These are phyloP conservation scores for Dendrobium nobile DNA, from an alignment of 106 monocot species.

Conservation along the genomic window DNA sequence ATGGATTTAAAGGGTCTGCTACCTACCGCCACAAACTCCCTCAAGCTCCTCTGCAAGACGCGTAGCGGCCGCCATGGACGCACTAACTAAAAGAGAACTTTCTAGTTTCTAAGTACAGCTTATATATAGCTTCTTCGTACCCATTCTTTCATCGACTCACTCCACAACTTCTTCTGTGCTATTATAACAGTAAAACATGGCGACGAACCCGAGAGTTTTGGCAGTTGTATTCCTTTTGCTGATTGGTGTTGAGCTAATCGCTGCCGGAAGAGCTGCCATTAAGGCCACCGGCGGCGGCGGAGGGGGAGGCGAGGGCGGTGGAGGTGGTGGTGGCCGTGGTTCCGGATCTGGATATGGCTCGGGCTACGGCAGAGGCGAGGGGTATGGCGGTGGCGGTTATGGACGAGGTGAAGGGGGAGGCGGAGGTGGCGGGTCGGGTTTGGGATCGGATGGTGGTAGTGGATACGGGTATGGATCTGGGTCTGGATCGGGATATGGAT, in stretches of 20 bases:
- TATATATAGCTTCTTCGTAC: background rate
- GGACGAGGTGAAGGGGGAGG: conserved; percentile 38
- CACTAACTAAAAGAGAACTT: background rate
- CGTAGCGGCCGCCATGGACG: background rate
- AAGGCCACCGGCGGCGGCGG: background rate
- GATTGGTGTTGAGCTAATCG: conserved; percentile 18
- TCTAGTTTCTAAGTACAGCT: background rate
- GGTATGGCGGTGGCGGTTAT: conserved; percentile 13
- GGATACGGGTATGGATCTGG: conserved; percentile 12
- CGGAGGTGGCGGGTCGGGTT: background rate
- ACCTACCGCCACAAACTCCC: background rate
- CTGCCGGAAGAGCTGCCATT: conserved; percentile 27
- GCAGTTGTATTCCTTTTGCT: conserved; percentile 16
- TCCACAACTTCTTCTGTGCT: background rate
- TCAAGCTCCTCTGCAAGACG: background rate
- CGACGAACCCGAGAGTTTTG: background rate
- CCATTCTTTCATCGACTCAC: too few relatives aligned
- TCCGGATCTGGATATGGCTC: conserved; percentile 5
- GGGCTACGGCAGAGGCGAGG: conserved; percentile 2
- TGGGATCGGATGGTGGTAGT: conserved; percentile 7
- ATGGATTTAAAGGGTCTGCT: background rate
- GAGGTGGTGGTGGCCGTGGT: conserved; percentile 1
- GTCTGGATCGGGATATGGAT: conserved; percentile 14
- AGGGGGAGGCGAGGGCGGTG: conserved; percentile 9
- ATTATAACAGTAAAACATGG: background rate